Base-by-base conservation (phyloP, 2,329 filamentous ascomycete genomes). In the Cladosporium velox region DNA sequence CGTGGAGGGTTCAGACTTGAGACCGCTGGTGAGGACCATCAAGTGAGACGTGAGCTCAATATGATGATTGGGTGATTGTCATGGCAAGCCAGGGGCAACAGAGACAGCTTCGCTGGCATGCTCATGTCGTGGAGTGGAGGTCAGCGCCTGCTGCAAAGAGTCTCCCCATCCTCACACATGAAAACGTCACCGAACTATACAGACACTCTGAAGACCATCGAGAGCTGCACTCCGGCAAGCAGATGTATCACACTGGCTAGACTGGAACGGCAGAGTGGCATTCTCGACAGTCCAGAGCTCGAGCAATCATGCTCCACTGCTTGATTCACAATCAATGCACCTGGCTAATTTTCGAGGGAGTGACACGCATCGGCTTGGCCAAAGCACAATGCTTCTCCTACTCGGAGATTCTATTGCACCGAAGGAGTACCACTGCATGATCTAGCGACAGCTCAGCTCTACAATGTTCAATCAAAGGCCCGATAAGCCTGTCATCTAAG, bases 1-100 rank as follows among this genome's bases (percentile, higher is more conserved):
- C 77, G 79, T 84, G 26, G 82, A 84, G 71, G 82, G 82, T 21
- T 82, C 82, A 1, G 82, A 84, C 71, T 69, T 84, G 70, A 78
- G 81, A 68, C 77, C 81, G 67, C 67, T 84, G 67, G 82, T 84
- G 10, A 77, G 81, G 69, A 82, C 77, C 69, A 82, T 84, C 66
- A 77, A 75, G 70, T 77, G 72, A 77, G 41, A n/a, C 8, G 8
- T 24, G 41, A 11, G 2, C 10, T 47, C 8, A 47, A 3, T 12
- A 4, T 3, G 41, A 24, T 12, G 41, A 12, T 11, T 21, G n/a
- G n/a, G 41, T n/a, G 18, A 44, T 21, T 6, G 7, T 47, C 41
- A 21, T 47, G n/a, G 41, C 41, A 12, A 47, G 41, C 41, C 41
- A 47, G 41, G 41, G 41, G 41, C n/a, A 24, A n/a, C 41, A 24